phyloP scores from a whole-genome alignment of 495 filamentous ascomycete genomes.

The Barbatosphaeria neglecta region DNA sequence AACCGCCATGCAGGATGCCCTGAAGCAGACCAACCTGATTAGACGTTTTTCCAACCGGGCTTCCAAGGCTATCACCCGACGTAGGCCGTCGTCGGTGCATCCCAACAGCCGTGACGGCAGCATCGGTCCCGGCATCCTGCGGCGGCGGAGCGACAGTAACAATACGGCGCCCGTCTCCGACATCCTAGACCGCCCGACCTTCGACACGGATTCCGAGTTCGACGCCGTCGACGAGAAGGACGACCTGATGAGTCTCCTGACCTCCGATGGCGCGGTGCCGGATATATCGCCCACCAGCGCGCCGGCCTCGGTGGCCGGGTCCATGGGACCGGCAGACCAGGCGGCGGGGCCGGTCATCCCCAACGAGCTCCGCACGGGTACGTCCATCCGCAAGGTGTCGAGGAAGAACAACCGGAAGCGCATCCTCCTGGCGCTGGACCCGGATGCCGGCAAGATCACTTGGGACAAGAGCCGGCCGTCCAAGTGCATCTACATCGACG shows the following conservation, averaged over 20 bases:
- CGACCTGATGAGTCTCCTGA: constrained; percentile 12
- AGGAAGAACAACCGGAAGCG: constrained; percentile 64
- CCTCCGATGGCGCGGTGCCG: constrained; percentile 15
- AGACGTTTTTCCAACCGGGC: constrained; percentile 34
- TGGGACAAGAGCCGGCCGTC: constrained; percentile 73
- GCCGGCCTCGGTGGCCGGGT: constrained; percentile 22
- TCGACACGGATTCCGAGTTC: constrained; percentile 56
- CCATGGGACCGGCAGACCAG: constrained; percentile 13
- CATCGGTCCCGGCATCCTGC: constrained; percentile 75
- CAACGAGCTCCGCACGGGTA: constrained; percentile 61
- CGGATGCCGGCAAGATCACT: constrained; percentile 68
- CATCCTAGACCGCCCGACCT: constrained; percentile 31
- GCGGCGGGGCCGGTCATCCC: constrained; percentile 59
- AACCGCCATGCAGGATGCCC: constrained; percentile 24
- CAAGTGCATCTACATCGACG: constrained; percentile 85
- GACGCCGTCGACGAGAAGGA: constrained; percentile 32
- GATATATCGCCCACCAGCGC: constrained; percentile 26
- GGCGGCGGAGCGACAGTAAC: constrained; percentile 79
- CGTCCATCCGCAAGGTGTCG: constrained; percentile 64
- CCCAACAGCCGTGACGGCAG: constrained; percentile 71
- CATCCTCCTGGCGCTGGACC: constrained; percentile 65
- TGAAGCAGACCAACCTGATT: constrained; percentile 24
- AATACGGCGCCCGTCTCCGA: constrained; percentile 42
- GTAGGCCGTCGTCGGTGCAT: constrained; percentile 61
- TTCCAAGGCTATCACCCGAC: constrained; percentile 23